Evolutionary conservation across 148 eudicot genomes (phyloP).

Genomic region (Chenopodium album): DNA sequence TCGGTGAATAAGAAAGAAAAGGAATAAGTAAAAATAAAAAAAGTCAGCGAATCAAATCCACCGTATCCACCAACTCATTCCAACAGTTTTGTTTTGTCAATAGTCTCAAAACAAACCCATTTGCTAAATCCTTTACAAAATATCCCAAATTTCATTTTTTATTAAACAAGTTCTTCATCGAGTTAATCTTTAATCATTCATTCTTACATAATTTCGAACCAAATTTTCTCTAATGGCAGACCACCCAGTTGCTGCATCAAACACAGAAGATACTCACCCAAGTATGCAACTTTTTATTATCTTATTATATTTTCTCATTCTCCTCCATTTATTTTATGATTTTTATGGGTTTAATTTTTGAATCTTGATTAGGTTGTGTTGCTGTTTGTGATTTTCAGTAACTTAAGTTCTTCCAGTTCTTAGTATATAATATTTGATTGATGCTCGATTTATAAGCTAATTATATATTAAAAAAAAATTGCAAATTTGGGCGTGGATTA

Average conservation of each 20-base stretch:
- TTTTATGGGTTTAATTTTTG: not conserved
- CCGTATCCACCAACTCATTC: too few relatives aligned
- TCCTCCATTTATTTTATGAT: not conserved
- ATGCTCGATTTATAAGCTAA: not conserved
- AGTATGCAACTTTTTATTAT: not conserved
- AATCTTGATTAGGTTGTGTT: not conserved
- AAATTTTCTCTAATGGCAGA: slow-evolving; percentile 20
- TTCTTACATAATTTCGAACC: too few relatives aligned
- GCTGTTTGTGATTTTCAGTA: not conserved
- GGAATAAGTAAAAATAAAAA: too few relatives aligned
- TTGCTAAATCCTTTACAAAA: too few relatives aligned
- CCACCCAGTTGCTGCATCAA: slow-evolving; percentile 1
- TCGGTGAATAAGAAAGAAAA: too few relatives aligned
- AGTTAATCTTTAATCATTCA: not conserved
- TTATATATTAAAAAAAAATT: not conserved
- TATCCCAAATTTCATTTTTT: not conserved
- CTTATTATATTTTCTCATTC: not conserved
- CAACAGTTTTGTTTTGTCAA: too few relatives aligned
- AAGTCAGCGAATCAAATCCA: too few relatives aligned
- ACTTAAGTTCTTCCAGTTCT: not conserved
- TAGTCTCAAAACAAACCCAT: too few relatives aligned
- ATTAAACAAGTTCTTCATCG: too few relatives aligned
- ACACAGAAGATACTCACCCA: not conserved
- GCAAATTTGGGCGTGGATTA: not conserved
- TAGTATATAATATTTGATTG: not conserved